Evolutionary conservation across 257 asterid genomes (phyloP), one percentile per base, ranked within the genome.

Genomic region (Thymus mandschuricus): DNA sequence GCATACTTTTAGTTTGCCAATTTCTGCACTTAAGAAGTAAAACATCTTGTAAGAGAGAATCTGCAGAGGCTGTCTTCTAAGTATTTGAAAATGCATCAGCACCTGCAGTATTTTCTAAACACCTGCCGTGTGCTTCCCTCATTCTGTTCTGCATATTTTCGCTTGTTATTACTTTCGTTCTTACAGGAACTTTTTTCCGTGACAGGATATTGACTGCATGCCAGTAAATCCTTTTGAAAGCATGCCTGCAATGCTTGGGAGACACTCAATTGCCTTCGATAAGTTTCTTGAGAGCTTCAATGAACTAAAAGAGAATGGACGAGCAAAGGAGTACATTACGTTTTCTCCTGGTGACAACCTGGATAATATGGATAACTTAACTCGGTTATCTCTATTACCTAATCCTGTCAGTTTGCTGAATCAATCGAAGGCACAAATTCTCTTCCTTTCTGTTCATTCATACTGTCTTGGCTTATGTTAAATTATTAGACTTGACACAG

Each of bases 161-260:
- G 43, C 15, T 64, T 64, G 44, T 55, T n/a, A 30, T 46, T 54
- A 29, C 45, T 61, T 28, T 11, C 10, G 52, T 63, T 68, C 68
- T 13, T 31, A 10, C 35, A 11, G 29, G 12, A 38, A 71, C 68
- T 60, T 45, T 76, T 76, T 66, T 44, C 76, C 78, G 64, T 82
- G 70, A 68, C 88, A 92, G 97, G 98, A 93, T 76, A 80, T 86
- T 69, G 97, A 93, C 73, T 91, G 97, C 85, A 91, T 89, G 97
- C 98, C 98, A 34, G 79, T 80, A 75, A 81, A 89, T 89, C 92
- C 89, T 56, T 80, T 73, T 10, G 96, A 89, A 64, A 89, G 83
- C 80, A 82, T 88, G 74, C 96, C 96, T 69, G 78, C 96, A 34
- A 72, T 81, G 78, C 80, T 82, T 54, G 87, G 87, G 54, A 84